These are phyloP conservation scores for Phytophthora pisi DNA, from an alignment of 352 stramenopile species.

Conservation along the genomic window DNA sequence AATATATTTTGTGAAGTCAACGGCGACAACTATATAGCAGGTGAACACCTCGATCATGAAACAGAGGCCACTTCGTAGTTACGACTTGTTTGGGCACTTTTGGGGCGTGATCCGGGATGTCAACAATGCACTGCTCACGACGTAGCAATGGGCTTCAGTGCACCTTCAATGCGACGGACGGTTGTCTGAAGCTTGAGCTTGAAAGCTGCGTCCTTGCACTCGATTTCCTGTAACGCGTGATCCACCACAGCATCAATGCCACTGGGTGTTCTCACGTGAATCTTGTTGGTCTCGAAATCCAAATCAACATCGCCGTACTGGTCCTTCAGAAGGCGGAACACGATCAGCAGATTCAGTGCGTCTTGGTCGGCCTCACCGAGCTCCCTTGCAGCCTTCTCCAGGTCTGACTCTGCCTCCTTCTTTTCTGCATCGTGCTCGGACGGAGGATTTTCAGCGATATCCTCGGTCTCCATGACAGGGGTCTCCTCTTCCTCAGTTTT, in stretches of 20 bases:
- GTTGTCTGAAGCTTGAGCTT: constrained; percentile 74
- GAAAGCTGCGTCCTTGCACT: constrained; percentile 75
- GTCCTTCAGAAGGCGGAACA: constrained; percentile 86
- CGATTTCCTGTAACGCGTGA: constrained; percentile 62
- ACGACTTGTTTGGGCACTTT: neutral
- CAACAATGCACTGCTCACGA: constrained; percentile 25
- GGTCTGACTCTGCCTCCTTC: constrained; percentile 24
- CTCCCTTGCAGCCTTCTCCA: constrained; percentile 66
- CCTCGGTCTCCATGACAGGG: constrained; percentile 22
- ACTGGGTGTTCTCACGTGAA: constrained; percentile 83
- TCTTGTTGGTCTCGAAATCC: constrained; percentile 90
- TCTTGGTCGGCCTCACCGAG: constrained; percentile 79
- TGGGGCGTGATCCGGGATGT: neutral
- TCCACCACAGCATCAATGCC: constrained; percentile 70
- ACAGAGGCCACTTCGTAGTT: neutral
- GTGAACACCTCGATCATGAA: constrained; percentile 13
- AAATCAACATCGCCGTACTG: constrained; percentile 87
- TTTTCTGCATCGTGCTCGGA: constrained; percentile 28
- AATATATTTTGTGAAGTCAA: constrained; percentile 34
- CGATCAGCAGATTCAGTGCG: constrained; percentile 81
- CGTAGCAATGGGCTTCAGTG: constrained; percentile 67
- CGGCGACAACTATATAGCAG: constrained; percentile 18
- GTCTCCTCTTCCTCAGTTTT: constrained; percentile 31
- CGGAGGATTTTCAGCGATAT: constrained; percentile 13
- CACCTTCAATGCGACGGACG: constrained; percentile 67